These are phyloP conservation scores for Lizonia empirigonia DNA, from an alignment of 2,329 filamentous ascomycete genomes.

Conservation along the genomic window DNA sequence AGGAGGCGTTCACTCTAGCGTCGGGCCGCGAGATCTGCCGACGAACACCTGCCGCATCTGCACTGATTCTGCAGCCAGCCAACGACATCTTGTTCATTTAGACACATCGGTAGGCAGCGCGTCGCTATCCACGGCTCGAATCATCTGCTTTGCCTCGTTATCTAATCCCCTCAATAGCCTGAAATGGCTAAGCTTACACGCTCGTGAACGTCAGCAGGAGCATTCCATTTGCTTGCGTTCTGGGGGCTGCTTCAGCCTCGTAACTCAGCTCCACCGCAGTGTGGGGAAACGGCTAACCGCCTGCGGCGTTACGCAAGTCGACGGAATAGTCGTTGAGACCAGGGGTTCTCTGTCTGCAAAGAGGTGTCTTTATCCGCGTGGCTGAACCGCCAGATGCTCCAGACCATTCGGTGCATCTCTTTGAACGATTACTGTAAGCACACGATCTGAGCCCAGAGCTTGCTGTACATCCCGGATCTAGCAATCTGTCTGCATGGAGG, in stretches of 20 bases:
- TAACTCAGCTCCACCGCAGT: not conserved
- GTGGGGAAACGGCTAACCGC: not conserved
- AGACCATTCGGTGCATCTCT: not conserved
- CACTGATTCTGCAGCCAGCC: not conserved
- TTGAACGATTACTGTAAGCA: constrained; percentile 8
- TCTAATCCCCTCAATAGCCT: not conserved
- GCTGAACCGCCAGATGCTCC: not conserved
- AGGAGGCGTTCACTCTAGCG: not conserved
- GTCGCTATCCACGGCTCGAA: not conserved
- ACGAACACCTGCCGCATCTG: not conserved
- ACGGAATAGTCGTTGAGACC: not conserved
- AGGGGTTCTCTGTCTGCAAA: not conserved
- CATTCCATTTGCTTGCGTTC: not conserved
- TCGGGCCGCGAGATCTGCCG: not conserved
- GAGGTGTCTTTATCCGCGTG: not conserved
- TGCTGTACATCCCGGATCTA: not conserved
- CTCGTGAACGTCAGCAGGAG: not conserved
- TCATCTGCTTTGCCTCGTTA: not conserved
- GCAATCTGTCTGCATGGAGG: not conserved
- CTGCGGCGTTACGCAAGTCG: not conserved
- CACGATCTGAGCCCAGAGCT: not conserved
- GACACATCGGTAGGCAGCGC: not conserved
- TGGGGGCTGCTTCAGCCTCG: not conserved
- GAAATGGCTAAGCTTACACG: not conserved
- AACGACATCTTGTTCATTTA: not conserved